Evolutionary conservation across 345 rosid genomes (phyloP), one percentile per base, ranked within the genome.

Genomic region (Combretum micranthum): DNA sequence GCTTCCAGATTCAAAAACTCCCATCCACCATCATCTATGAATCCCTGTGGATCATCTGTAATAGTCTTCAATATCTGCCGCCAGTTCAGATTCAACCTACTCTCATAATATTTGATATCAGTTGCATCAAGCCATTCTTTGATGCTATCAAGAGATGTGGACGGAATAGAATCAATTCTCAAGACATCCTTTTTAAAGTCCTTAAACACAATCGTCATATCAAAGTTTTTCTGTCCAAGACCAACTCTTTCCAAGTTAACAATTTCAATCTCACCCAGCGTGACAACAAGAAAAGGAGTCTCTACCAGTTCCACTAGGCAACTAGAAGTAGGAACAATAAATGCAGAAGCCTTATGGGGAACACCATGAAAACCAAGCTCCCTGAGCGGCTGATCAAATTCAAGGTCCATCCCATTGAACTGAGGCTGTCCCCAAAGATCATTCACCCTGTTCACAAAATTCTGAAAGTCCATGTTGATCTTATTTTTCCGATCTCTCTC

Each of bases 301-400:
- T 89, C 99, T 52, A 85, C 56, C 44, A 93, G 83, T 81, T 87
- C 94, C 20, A 93, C 99, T 52, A 93, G 66, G 79, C 97, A 89
- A 69, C 82, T 83, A 1, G 96, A 89, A 16, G 94, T 79, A 13
- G 99, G 99, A 60, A 89, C 80, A 42, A 93, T 93, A 72, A 89
- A 89, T 15, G 86, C 86, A 12, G 85, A 74, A 20, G 89, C 69
- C 70, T 89, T 89, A 70, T 80, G 68, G 0, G 97, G 97, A 22
- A 93, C 99, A 45, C 99, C 99, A 66, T 75, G 85, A 82, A 93
- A 93, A 49, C 99, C 99, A 20, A 89, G 90, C 71, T 89, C 96
- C 68, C 96, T 82, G 60, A 83, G 57, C 42, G 97, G 97, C 66
- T 89, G 99, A 74, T 93, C 99, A 73, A 93, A 93, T 75, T 93